Base-by-base conservation (phyloP, 1,284 basidiomycete genomes). In the Cutaneotrichosporon spelunceum region DNA sequence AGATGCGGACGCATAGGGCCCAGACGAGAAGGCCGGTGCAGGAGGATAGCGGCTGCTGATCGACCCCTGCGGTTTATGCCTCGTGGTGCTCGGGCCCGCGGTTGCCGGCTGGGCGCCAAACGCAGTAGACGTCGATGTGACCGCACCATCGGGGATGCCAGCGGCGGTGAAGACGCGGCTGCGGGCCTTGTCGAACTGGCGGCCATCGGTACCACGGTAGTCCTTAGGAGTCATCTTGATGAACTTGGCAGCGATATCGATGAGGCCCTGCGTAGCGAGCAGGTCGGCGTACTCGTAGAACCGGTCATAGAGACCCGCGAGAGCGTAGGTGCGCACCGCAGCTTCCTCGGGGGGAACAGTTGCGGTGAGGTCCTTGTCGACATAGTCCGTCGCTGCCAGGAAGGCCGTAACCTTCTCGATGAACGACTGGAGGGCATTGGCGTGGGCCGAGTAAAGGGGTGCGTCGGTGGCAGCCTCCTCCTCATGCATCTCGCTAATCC, bases 341-440 rank as follows among this genome's bases (percentile, higher is more conserved):
- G 81, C 80, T 61, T 84, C 83, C 24, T 80, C 75, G 23, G 72
- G 73, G 2, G 83, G 80, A 36, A 73, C 65, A 6, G 62, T 29
- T 3, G 64, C 63, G 13, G 79, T 70, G 24, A 98, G 82, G 68
- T 96, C 93, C 34, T 82, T 79, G 75, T 99, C 95, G 65, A 87
- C 83, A 77, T 97, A 99, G 42, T 85, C 85, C 57, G 91, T 91
- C 0, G 95, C 95, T 59, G 86, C 84, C 65, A 91, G 88, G 85
- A 99, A 99, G 45, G 96, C 87, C 1, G 91, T 88, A 47, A 98
- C 93, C 81, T 99, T 99, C 79, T 99, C 95, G 72, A 98, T 86
- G 80, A 99, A 95, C 0, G 89, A 89, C 78, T 98, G 93, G 34
- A 99, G 81, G 1, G 94, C 93, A 53, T 88, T 84, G 0, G 89